These are phyloP conservation scores for Pseudogymnoascus sp. DNA, from an alignment of 2,329 filamentous ascomycete genomes.

Conservation along the genomic window DNA sequence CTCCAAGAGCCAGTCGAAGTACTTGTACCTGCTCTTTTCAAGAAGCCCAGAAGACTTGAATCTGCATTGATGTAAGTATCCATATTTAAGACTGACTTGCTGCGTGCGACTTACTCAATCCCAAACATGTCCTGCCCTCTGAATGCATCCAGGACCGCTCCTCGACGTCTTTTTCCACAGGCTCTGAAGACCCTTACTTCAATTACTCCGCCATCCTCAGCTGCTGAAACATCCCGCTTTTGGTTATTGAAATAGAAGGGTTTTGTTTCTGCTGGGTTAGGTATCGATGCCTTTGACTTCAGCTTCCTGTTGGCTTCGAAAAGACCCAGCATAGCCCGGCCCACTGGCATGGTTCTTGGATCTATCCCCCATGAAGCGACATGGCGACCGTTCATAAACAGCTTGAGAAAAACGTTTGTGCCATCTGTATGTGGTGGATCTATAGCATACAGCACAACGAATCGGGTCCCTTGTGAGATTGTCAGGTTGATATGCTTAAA, in stretches of 20 bases:
- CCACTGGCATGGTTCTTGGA: constrained; percentile 27
- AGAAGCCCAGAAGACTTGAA: constrained; percentile 45
- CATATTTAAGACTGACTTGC: background rate
- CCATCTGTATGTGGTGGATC: constrained; percentile 27
- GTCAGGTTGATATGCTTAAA: background rate
- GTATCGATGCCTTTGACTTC: constrained; percentile 27
- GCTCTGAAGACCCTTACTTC: constrained; percentile 46
- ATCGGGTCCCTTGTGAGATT: constrained; percentile 37
- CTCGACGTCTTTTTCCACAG: constrained; percentile 36
- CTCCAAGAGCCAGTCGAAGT: constrained; percentile 37
- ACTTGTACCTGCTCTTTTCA: constrained; percentile 27
- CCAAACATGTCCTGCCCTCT: constrained; percentile 42
- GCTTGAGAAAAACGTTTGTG: constrained; percentile 44
- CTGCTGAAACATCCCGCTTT: constrained; percentile 28
- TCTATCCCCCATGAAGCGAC: constrained; percentile 46
- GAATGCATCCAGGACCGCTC: constrained; percentile 36
- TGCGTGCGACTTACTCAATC: constrained; percentile 38
- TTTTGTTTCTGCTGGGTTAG: constrained; percentile 39
- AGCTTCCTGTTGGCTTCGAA: constrained; percentile 40
- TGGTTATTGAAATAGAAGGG: constrained; percentile 40
- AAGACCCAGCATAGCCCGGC: constrained; percentile 38
- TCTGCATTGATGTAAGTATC: constrained; percentile 25
- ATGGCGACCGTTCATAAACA: constrained; percentile 45
- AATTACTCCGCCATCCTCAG: constrained; percentile 47
- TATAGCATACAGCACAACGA: constrained; percentile 43